These are phyloP conservation scores for Chenopodium quinoa DNA, from an alignment of 148 eudicot genomes.

Conservation along the genomic window DNA sequence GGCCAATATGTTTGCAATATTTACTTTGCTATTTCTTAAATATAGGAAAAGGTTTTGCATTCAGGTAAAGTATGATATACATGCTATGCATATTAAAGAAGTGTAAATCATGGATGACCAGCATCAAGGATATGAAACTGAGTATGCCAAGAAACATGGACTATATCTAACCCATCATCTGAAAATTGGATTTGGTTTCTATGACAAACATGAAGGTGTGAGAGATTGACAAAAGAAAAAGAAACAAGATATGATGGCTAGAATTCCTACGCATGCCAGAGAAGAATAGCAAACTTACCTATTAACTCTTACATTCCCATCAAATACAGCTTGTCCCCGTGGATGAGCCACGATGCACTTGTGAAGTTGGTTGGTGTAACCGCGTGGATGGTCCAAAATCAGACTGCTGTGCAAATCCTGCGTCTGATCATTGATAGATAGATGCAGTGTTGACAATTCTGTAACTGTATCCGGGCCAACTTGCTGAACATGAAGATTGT, in stretches of 20 bases:
- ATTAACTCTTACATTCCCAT: constrained; percentile 87
- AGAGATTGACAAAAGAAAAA: not conserved
- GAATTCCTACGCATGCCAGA: not conserved
- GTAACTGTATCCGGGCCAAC: constrained; percentile 79
- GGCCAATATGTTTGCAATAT: not conserved
- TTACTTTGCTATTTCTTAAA: too few relatives aligned
- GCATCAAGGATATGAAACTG: not conserved
- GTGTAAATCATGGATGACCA: not conserved
- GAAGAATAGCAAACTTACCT: constrained; percentile 40
- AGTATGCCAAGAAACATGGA: not conserved
- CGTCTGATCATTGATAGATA: constrained; percentile 58
- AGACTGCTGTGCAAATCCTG: constrained; percentile 89
- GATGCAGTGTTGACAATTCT: constrained; percentile 82
- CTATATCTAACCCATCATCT: not conserved
- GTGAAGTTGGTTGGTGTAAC: constrained; percentile 77
- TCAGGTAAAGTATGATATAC: not conserved
- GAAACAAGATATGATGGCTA: not conserved
- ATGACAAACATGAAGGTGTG: not conserved
- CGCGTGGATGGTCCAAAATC: constrained; percentile 86
- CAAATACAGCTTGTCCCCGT: constrained; percentile 85
- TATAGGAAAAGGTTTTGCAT: too few relatives aligned
- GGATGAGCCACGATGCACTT: constrained; percentile 95
- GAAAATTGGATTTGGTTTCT: not conserved
- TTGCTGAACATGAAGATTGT: constrained; percentile 90
- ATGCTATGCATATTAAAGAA: not conserved